Base-by-base conservation (phyloP, 495 filamentous ascomycete species). In the Xylaria scruposa region DNA sequence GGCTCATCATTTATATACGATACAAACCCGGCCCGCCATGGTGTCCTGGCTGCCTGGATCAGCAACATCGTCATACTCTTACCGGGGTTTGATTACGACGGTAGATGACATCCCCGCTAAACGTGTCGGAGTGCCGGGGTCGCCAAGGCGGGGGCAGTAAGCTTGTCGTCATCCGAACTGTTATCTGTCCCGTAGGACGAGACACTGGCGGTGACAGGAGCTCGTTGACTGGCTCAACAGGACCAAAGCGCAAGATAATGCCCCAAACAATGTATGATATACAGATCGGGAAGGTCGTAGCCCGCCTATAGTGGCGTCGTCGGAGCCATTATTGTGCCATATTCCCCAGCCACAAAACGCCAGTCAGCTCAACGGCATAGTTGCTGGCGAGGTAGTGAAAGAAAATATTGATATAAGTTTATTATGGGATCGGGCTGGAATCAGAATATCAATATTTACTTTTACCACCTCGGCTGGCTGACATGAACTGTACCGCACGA, bases 231-330 rank as follows among this genome's bases (percentile, higher is more conserved):
- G 44, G 42, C 19, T n/a, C n/a, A n/a, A n/a, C n/a, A n/a, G n/a
- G n/a, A n/a, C 4, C 31, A 12, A 19, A 4, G 42, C 47, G 47
- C 33, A 19, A 31, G 36, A 54, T 54, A 31, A 42, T 29, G 36
- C n/a, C 36, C 47, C 21, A 67, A n/a, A 36, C 19, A 29, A 29
- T n/a, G 36, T 13, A 29, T 26, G 47, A 44, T 10, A 56, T 56
- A 42, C 65, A 10, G 13, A 67, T 67, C 31, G 19, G 65, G 65
- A 67, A 67, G 65, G 65, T 67, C 36, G 49, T 21, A 67, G 33
- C 33, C 29, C 49, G 49, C 36, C 33, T 54, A 56, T 7, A 56
- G 46, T 33, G n/a, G 21, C 31, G 21, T 56, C 46, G 33, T 42
- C 49, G 47, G 36, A 13, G 33, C 13, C 19, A 61, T 29, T 42